phyloP scores from a whole-genome alignment of 106 monocot genomes.

The Phalaenopsis aphrodite region DNA sequence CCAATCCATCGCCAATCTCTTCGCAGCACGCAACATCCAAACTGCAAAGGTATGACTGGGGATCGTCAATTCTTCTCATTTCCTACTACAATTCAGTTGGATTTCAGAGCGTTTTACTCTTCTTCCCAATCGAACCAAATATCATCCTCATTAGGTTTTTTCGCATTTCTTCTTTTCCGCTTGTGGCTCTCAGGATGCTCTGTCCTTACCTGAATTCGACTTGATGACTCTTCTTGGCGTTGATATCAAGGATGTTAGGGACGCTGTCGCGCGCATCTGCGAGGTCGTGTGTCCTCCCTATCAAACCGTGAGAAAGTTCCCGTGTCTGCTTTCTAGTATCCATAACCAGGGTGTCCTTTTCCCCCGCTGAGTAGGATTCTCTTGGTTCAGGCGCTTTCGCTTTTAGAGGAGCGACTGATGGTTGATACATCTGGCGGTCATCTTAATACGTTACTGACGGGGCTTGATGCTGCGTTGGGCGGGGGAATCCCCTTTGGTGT shows the following conservation, averaged over 20 bases:
- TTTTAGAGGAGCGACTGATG: slow-evolving; percentile 48
- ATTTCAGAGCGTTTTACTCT: background rate
- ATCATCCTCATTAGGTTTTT: background rate
- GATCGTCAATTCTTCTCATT: background rate
- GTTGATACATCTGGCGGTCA: slow-evolving; percentile 27
- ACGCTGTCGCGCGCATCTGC: slow-evolving; percentile 64
- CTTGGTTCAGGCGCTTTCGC: slow-evolving; percentile 46
- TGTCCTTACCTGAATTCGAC: slow-evolving; percentile 81
- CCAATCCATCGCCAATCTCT: slow-evolving; percentile 55
- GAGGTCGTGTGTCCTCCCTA: slow-evolving; percentile 57
- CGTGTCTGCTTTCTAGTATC: no score
- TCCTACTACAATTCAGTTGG: background rate
- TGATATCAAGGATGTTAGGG: slow-evolving; percentile 29
- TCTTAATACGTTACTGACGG: slow-evolving; percentile 50
- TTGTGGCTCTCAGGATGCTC: slow-evolving; percentile 43
- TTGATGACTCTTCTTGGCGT: slow-evolving; percentile 58
- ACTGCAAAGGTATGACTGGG: slow-evolving; percentile 61
- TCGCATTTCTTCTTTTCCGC: background rate
- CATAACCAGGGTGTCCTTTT: background rate
- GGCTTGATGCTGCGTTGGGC: slow-evolving; percentile 67
- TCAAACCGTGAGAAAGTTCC: slow-evolving; percentile 41
- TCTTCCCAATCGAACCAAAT: background rate
- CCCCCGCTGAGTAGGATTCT: background rate
- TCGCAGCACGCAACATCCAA: slow-evolving; percentile 74
- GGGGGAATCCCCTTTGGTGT: slow-evolving; percentile 78